These are phyloP conservation scores for Chaetomium cochliodes DNA, from an alignment of 495 filamentous ascomycete genomes.

Conservation along the genomic window DNA sequence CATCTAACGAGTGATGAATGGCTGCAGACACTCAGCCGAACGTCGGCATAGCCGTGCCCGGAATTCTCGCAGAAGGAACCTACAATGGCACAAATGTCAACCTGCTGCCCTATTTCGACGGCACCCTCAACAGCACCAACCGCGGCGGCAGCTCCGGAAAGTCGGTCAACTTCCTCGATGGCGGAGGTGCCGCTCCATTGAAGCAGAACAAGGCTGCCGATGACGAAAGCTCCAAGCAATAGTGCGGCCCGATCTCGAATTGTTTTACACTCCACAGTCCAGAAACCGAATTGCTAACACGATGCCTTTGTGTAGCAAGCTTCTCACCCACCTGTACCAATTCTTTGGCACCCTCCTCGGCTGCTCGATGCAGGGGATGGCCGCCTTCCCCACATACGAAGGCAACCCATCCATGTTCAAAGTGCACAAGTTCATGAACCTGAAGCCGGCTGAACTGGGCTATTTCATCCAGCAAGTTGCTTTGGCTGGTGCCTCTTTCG, in stretches of 20 bases:
- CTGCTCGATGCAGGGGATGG: slow-evolving; percentile 47
- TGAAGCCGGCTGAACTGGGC: slow-evolving; percentile 46
- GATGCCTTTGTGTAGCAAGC: slow-evolving; percentile 35
- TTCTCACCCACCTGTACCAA: slow-evolving; percentile 56
- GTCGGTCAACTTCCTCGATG: slow-evolving; percentile 56
- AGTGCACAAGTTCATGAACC: slow-evolving; percentile 58
- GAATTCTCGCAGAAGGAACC: not conserved
- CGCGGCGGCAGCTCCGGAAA: slow-evolving; percentile 31
- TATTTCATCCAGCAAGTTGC: slow-evolving; percentile 58
- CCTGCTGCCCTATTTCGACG: slow-evolving; percentile 54
- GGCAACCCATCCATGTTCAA: slow-evolving; percentile 48
- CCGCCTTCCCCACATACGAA: slow-evolving; percentile 44
- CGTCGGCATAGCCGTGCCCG: not conserved
- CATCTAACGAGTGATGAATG: not conserved
- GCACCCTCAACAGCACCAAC: slow-evolving; percentile 50
- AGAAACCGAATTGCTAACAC: not conserved
- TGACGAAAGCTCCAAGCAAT: not conserved
- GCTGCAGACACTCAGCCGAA: not conserved
- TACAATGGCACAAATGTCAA: slow-evolving; percentile 38
- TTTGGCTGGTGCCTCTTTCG: slow-evolving; percentile 51
- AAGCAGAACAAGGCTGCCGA: slow-evolving; percentile 50
- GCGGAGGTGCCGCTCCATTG: slow-evolving; percentile 51
- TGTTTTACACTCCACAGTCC: not conserved
- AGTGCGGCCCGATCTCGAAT: not conserved
- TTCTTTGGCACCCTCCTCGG: slow-evolving; percentile 55